A percentile compares a stretch with the other conserved stretches of the same genome.
Evolutionary conservation across 2,329 filamentous ascomycete genomes (phyloP).

Genomic region (Myriosclerotinia duriaeana): DNA sequence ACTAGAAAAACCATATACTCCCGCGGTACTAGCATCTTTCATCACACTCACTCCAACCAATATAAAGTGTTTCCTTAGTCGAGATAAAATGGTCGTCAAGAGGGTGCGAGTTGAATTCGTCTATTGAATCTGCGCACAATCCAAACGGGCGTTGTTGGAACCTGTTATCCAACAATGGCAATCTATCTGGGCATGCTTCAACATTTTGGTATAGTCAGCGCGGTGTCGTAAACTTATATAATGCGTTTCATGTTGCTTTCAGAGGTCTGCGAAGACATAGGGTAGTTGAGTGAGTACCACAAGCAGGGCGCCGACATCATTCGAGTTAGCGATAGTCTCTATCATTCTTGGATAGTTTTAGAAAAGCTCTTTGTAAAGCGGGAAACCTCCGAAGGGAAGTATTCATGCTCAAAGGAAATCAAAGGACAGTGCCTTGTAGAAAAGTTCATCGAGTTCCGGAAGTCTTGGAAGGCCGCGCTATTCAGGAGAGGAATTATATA

Average conservation of each 20-base stretch:
- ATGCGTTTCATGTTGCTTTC: background rate
- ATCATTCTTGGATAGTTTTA: background rate
- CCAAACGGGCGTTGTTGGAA: background rate
- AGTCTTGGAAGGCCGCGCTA: background rate
- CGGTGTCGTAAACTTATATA: too few relatives aligned
- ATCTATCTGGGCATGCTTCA: background rate
- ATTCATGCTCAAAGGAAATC: background rate
- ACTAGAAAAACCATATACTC: constrained; percentile 7
- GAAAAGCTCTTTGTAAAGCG: background rate
- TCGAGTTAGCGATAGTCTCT: background rate
- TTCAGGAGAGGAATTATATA: background rate
- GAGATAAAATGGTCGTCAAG: background rate
- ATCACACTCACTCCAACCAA: too few relatives aligned
- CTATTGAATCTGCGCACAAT: background rate
- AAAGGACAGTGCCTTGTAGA: background rate
- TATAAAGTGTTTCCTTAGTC: background rate
- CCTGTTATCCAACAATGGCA: background rate
- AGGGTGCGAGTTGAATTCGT: background rate
- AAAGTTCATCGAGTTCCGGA: background rate
- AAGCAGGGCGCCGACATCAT: background rate
- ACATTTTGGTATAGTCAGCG: background rate
- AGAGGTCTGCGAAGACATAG: background rate
- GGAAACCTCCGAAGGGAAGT: background rate
- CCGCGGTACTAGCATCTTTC: background rate
- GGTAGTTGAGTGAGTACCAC: background rate